Evolutionary conservation across 176 grass and related monocot genomes (phyloP).

Genomic region (Eragrostis nindensis): DNA sequence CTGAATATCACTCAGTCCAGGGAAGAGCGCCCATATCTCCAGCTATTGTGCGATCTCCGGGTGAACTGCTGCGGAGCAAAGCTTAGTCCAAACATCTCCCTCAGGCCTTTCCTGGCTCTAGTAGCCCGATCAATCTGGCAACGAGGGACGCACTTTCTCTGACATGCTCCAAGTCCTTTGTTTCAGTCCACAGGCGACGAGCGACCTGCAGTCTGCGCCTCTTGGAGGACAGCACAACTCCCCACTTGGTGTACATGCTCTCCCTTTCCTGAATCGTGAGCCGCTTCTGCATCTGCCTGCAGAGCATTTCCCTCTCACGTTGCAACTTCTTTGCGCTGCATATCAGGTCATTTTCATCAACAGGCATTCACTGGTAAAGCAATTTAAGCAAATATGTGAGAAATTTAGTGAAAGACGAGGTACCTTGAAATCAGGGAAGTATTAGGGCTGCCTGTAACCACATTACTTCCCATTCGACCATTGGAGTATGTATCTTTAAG

Average conservation of each 20-base stretch:
- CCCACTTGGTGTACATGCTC: constrained; percentile 93
- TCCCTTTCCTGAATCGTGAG: constrained; percentile 71
- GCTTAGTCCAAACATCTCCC: constrained; percentile 98
- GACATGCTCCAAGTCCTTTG: constrained; percentile 77
- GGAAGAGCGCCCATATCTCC: constrained; percentile 68
- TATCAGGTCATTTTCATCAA: not conserved
- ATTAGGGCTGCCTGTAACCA: constrained; percentile 35
- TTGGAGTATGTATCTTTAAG: constrained; percentile 63
- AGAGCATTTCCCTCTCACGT: constrained; percentile 88
- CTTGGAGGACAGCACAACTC: constrained; percentile 73
- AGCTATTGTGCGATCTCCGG: constrained; percentile 60
- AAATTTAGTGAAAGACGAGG: constrained; percentile 12
- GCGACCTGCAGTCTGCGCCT: constrained; percentile 77
- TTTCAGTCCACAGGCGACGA: constrained; percentile 73
- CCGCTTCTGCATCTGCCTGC: constrained; percentile 81
- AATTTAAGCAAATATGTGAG: not conserved
- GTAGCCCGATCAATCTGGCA: constrained; percentile 78
- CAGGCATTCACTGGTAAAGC: not conserved
- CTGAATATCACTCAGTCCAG: constrained; percentile 58
- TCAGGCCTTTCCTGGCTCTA: constrained; percentile 81
- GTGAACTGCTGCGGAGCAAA: constrained; percentile 74
- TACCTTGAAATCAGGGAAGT: constrained; percentile 68
- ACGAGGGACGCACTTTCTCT: constrained; percentile 87
- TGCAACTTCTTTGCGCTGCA: constrained; percentile 75
- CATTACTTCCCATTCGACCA: constrained; percentile 51